These are phyloP conservation scores for Sclerotinia spermophila DNA, from an alignment of 2,329 filamentous ascomycete species.

Conservation along the genomic window DNA sequence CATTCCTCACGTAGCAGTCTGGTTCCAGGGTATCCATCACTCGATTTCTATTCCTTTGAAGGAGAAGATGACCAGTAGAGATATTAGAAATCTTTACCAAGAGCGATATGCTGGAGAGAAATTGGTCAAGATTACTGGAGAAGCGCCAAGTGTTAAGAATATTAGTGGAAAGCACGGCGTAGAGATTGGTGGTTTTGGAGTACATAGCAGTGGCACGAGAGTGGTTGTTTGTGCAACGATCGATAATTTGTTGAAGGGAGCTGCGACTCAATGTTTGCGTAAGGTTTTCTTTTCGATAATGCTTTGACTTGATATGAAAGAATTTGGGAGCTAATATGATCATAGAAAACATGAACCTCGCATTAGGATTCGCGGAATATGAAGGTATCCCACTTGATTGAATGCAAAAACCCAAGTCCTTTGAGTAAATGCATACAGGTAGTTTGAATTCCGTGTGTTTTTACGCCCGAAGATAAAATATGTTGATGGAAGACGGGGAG, in stretches of 20 bases:
- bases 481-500: neutral
- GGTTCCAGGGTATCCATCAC: conserved; percentile 94
- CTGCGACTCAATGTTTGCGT: conserved; percentile 88
- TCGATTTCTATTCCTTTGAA: conserved; percentile 87
- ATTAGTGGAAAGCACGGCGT: conserved; percentile 84
- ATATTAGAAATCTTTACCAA: conserved; percentile 92
- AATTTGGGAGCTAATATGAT: neutral
- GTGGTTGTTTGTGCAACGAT: conserved; percentile 94
- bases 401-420: conserved; percentile 8
- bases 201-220: conserved; percentile 81
- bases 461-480: conserved; percentile 6
- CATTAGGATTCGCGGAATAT: conserved; percentile 84
- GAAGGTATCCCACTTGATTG: conserved; percentile 68
- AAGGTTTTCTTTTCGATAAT: conserved; percentile 44
- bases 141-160: conserved; percentile 78
- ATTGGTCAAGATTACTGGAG: conserved; percentile 87
- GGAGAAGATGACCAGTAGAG: conserved; percentile 81
- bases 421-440: conserved; percentile 16
- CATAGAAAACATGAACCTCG: conserved; percentile 86
- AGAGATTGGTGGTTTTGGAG: conserved; percentile 94
- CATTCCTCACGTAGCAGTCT: conserved; percentile 89
- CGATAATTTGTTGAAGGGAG: conserved; percentile 90
- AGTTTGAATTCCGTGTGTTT: conserved; percentile 16
- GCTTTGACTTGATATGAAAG: conserved; percentile 14
- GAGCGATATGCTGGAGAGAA: conserved; percentile 95